Percentiles rank a stretch among this genome's conserved stretches.
These are phyloP conservation scores for Arthrobotrys entomopaga DNA, from an alignment of 2,329 filamentous ascomycete genomes.

Conservation along the genomic window DNA sequence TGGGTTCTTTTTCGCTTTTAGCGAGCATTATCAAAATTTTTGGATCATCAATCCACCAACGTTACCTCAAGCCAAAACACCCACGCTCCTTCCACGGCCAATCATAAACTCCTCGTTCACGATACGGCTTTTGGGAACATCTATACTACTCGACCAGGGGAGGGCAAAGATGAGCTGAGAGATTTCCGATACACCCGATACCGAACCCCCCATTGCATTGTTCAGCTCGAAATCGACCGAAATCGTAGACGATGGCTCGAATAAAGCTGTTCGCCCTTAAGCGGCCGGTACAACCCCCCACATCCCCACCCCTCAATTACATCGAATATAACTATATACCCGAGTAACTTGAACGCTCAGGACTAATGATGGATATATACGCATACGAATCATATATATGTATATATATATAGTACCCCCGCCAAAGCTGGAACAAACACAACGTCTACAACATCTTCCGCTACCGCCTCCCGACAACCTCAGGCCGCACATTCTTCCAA, in stretches of 20 bases:
- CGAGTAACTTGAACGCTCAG: background rate
- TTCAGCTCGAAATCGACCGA: too few species aligned
- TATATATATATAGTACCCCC: constrained; percentile 75
- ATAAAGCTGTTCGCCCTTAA: constrained; percentile 43
- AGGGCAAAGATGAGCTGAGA: constrained; percentile 44
- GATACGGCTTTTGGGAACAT: background rate
- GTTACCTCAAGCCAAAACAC: background rate
- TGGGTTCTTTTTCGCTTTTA: background rate
- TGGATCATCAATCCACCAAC: background rate
- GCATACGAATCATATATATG: background rate
- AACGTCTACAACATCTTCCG: constrained; percentile 88
- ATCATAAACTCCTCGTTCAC: constrained; percentile 14
- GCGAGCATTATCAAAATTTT: constrained; percentile 26
- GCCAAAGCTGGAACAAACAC: constrained; percentile 97
- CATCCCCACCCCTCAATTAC: background rate
- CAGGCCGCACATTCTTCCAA: constrained; percentile 83
- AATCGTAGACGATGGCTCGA: constrained; percentile 30
- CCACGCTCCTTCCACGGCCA: constrained; percentile 1
- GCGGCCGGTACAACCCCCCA: constrained; percentile 39
- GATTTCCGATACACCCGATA: background rate
- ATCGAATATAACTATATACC: constrained; percentile 10
- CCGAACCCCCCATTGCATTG: background rate
- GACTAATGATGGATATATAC: background rate
- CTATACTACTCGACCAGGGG: background rate
- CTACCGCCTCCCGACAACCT: constrained; percentile 64